Evolutionary conservation across 768 basidiomycete species (phyloP), one percentile per base, ranked within the genome.

Genomic region (Gelatoporia subvermispora): DNA sequence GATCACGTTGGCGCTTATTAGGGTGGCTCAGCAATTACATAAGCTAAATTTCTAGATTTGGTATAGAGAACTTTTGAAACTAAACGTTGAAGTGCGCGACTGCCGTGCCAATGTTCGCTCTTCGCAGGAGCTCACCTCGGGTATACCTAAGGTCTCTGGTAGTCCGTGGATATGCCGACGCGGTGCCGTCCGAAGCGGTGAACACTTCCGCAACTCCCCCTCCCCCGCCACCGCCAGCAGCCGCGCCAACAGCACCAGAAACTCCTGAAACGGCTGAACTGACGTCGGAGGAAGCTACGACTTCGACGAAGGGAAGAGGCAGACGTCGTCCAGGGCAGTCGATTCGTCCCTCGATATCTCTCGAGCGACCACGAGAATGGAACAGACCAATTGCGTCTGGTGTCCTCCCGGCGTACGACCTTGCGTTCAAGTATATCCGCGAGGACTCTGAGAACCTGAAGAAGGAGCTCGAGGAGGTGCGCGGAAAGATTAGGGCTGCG

Each of bases 321-420:
- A 41, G 17, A 3, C 13, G 41, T 15, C 45, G 56, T 15, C 37
- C 51, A 15, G 58, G 54, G 28, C 49, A 54, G 35, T 57, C 72
- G 17, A 63, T 65, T 52, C 73, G 85, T 17, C 77, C 85, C 3
- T 51, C 63, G 13, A 83, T 85, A 42, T 76, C 75, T 20, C 60
- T 74, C 8, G 67, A 69, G 37, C 67, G 66, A 1, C 84, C 82
- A 2, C 72, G 79, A 20, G 64, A 77, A 65, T 90, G 85, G 84
- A 80, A 78, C 41, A 59, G 77, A 15, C 84, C 88, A 3, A 64
- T 90, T 4, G 74, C 71, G 11, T 63, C 65, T 18, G 85, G 85
- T 5, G 75, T 82, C 8, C 65, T 90, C 22, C 85, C 85, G 2
- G 86, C 82, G 3, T 96, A 92, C 59, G 95, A 98, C 68, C 77